Evolutionary conservation across 2,329 filamentous ascomycete species (phyloP), one percentile per base, ranked within the genome.

Genomic region (Aureobasidium pullulans): DNA sequence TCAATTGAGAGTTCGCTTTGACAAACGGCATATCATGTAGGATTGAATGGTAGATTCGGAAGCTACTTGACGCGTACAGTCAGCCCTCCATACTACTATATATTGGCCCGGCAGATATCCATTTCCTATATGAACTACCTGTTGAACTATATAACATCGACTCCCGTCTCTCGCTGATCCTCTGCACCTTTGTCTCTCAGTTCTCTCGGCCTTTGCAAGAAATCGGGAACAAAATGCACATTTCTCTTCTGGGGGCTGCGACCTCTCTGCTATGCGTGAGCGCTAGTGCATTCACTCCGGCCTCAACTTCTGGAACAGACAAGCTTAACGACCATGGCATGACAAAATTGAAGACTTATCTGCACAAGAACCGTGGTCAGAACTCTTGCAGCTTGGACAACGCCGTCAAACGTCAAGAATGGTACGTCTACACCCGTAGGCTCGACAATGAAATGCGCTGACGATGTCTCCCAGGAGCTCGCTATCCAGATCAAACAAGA

Each of bases 361-460:
- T 59, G 3, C 36, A 48, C 23, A 49, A 59, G 16, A 29, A 42
- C 10, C 43, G 46, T 6, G 23, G 28, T 5, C 46, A 42, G 7
- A 42, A 46, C 31, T 19, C 23, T 23, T 62, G 57, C 36, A 49
- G 29, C 0, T 59, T 75, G 15, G 59, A 69, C 6, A 78, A 75
- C 59, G 71, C 71, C 1, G 66, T 68, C 3, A 65, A 77, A 4
- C 69, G 77, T 49, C 67, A 68, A 62, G 77, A 79, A 68, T 79
- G 77, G 77, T 60, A 47, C 11, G 23, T 49, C 6, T 2, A 28
- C 1, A 6, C 13, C 16, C 6, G 6, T 6, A 15, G 13, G 2
- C 8, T 2, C 39, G 4, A 28, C 37, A 9, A 11, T 29, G 2
- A 8, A 7, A 16, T 4, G 7, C 16, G 6, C 10, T 56, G 6